phyloP scores from a whole-genome alignment of 139 green algal genomes.

The Tetradesmus lagerheimii region DNA sequence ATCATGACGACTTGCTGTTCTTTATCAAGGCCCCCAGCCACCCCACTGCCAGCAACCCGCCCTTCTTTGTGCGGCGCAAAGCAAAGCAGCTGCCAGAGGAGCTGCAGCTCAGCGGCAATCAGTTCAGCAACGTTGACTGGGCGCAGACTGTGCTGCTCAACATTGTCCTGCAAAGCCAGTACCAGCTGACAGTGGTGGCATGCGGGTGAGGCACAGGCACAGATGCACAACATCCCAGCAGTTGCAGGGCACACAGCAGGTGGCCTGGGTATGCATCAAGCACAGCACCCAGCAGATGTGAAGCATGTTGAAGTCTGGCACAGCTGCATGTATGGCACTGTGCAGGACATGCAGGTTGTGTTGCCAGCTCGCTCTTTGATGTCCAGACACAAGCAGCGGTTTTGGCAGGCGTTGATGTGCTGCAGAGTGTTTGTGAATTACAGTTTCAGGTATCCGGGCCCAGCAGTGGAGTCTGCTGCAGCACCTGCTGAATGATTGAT shows the following conservation, averaged over 20 bases:
- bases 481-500: too few relatives aligned
- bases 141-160: slow-evolving; percentile 70
- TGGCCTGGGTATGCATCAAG: too few relatives aligned
- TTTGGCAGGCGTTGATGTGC: too few relatives aligned
- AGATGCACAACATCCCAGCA: not conserved
- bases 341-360: too few relatives aligned
- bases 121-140: slow-evolving; percentile 69
- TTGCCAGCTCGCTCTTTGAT: too few relatives aligned
- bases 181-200: slow-evolving; percentile 67
- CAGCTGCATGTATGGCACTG: too few relatives aligned
- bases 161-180: slow-evolving; percentile 77
- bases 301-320: too few relatives aligned
- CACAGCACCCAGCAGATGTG: too few relatives aligned
- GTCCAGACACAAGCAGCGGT: too few relatives aligned
- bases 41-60: not conserved
- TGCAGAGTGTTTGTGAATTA: too few relatives aligned
- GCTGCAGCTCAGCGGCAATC: slow-evolving; percentile 48
- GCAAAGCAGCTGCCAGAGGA: slow-evolving; percentile 55
- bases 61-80: slow-evolving; percentile 45
- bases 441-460: too few relatives aligned
- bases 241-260: not conserved
- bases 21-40: slow-evolving; percentile 43
- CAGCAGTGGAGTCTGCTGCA: too few relatives aligned
- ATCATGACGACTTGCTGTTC: slow-evolving; percentile 63
- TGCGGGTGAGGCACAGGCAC: slow-evolving; percentile 49